phyloP scores from a whole-genome alignment of 2,329 filamentous ascomycete genomes.

The Diaporthe citrichinensis region DNA sequence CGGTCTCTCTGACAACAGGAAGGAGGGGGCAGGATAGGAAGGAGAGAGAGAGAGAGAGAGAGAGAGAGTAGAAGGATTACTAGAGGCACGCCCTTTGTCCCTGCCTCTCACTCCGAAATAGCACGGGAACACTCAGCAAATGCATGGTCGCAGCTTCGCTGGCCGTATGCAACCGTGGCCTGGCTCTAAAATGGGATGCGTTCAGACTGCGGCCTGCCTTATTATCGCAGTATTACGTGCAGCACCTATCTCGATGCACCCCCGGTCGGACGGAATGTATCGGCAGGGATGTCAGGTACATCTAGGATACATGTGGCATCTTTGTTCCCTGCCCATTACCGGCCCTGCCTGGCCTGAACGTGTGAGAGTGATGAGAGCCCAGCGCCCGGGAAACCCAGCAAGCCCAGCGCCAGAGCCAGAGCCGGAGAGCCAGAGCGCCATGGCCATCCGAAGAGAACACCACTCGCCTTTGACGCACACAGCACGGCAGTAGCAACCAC shows the following conservation, averaged over 20 bases:
- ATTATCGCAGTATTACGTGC: constrained; percentile 24
- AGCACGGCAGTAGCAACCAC: constrained; percentile 11
- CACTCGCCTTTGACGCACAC: constrained; percentile 17
- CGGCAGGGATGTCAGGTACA: constrained; percentile 34
- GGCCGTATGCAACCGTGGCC: constrained; percentile 8
- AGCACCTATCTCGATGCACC: background rate
- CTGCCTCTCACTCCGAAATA: constrained; percentile 3
- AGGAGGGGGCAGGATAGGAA: background rate
- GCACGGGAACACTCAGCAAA: constrained; percentile 9
- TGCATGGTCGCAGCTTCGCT: constrained; percentile 1
- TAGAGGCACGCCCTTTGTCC: constrained; percentile 17
- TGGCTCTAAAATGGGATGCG: constrained; percentile 18
- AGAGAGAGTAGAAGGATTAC: background rate
- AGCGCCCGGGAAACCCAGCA: constrained; percentile 11
- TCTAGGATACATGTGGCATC: constrained; percentile 35
- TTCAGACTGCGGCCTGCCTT: constrained; percentile 14
- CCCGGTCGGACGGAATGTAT: constrained; percentile 29
- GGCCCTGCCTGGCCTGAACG: constrained; percentile 11
- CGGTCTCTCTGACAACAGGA: constrained; percentile 3
- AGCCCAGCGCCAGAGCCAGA: constrained; percentile 15
- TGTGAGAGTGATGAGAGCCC: constrained; percentile 29
- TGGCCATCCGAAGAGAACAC: constrained; percentile 24
- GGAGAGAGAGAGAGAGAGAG: background rate
- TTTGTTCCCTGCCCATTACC: constrained; percentile 15
- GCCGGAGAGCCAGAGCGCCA: constrained; percentile 24